These are phyloP conservation scores for Euphorbia lathyris DNA, from an alignment of 345 rosid species.

Conservation along the genomic window DNA sequence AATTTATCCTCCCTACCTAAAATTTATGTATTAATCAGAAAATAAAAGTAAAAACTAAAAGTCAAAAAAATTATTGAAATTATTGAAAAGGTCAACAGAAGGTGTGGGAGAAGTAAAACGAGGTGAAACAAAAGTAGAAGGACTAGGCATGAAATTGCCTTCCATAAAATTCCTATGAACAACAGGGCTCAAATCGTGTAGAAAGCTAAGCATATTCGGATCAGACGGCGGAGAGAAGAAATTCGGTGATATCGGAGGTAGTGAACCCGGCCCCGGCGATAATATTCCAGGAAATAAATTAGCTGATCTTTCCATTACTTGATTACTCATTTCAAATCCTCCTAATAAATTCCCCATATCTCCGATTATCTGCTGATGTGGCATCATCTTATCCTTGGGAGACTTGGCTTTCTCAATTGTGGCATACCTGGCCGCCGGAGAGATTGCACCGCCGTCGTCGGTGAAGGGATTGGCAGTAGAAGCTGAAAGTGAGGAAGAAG, in stretches of 20 bases:
- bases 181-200: constrained; percentile 57
- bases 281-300: constrained; percentile 55
- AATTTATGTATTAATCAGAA: background rate
- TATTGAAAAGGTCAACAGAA: constrained; percentile 59
- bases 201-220: constrained; percentile 44
- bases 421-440: constrained; percentile 79
- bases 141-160: constrained; percentile 57
- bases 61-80: constrained; percentile 50
- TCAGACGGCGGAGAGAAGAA: constrained; percentile 62
- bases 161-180: constrained; percentile 47
- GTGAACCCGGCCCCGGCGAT: constrained; percentile 69
- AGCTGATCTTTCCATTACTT: constrained; percentile 29
- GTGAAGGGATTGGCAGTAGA: constrained; percentile 16
- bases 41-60: constrained; percentile 19
- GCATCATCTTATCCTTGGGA: constrained; percentile 31
- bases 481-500: constrained; percentile 21
- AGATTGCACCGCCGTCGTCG: constrained; percentile 41
- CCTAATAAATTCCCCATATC: constrained; percentile 33
- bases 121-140: constrained; percentile 47
- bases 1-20: background rate
- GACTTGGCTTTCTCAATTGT: constrained; percentile 52
- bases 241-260: constrained; percentile 55
- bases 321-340: constrained; percentile 34
- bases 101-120: constrained; percentile 38
- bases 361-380: constrained; percentile 2